phyloP scores from a whole-genome alignment of 1,284 basidiomycete genomes.

The Sutorius eximius region DNA sequence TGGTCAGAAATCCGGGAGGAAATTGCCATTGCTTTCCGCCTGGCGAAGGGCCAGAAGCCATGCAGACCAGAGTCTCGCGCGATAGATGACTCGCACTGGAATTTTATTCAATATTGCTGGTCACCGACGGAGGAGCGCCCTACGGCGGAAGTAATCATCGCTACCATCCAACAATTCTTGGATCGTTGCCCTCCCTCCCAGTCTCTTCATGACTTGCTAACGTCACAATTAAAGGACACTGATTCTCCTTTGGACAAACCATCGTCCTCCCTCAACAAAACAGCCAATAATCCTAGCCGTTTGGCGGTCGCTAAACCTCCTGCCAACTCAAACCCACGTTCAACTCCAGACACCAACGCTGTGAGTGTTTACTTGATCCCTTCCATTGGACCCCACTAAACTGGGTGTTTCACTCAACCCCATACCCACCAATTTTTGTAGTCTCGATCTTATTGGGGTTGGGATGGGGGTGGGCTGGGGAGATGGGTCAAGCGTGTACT shows the following conservation, averaged over 20 bases:
- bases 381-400: no score
- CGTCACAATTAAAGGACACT: neutral
- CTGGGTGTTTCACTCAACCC: no score
- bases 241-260: no score
- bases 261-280: neutral
- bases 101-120: slow-evolving; percentile 9
- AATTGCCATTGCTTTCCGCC: neutral
- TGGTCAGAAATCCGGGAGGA: slow-evolving; percentile 8
- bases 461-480: no score
- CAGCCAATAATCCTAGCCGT: no score
- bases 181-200: neutral
- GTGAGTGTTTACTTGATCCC: no score
- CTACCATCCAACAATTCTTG: neutral
- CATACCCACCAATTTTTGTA: no score
- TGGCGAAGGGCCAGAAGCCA: slow-evolving; percentile 1
- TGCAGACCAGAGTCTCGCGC: slow-evolving; percentile 1
- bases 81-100: slow-evolving; percentile 6
- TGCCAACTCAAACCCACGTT: no score
- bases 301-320: no score
- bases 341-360: no score
- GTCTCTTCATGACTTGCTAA: neutral
- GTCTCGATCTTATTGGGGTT: no score
- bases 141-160: neutral
- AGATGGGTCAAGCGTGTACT: neutral
- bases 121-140: neutral